Conservation (phyloP, 495 filamentous ascomycete species). For the Talaromyces liani region DNA sequence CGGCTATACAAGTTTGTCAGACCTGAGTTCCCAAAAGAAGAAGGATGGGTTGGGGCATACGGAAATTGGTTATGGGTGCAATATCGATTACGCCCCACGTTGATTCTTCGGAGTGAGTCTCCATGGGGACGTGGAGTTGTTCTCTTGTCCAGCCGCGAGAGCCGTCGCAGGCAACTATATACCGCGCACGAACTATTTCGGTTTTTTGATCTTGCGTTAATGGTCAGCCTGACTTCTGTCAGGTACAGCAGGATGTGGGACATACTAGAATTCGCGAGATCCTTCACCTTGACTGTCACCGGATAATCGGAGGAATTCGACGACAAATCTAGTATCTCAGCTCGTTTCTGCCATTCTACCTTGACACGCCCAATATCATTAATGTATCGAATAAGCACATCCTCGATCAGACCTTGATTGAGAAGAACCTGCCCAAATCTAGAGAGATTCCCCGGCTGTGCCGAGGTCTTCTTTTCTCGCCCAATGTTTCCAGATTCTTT, state of each 20-base stretch:
- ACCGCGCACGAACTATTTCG: slow-evolving; percentile 50
- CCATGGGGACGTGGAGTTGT: slow-evolving; percentile 45
- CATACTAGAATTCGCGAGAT: background rate
- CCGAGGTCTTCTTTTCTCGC: background rate
- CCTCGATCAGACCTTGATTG: slow-evolving; percentile 15
- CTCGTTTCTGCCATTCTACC: slow-evolving; percentile 2
- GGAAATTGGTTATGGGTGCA: slow-evolving; percentile 43
- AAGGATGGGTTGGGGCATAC: slow-evolving; percentile 12
- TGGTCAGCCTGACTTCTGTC: background rate
- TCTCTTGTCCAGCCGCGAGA: slow-evolving; percentile 52
- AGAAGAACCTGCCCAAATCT: slow-evolving; percentile 13
- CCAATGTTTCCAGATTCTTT: background rate
- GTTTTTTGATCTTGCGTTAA: slow-evolving; percentile 33
- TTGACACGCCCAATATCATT: slow-evolving; percentile 2
- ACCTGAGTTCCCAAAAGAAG: background rate
- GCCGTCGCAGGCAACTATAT: slow-evolving; percentile 57
- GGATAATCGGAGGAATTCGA: slow-evolving; percentile 1
- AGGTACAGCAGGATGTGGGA: background rate
- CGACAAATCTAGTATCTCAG: slow-evolving; percentile 1
- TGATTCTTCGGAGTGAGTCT: slow-evolving; percentile 52
- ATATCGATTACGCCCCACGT: slow-evolving; percentile 57
- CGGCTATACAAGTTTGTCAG: slow-evolving; percentile 22
- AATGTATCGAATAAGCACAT: slow-evolving; percentile 11
- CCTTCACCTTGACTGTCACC: slow-evolving; percentile 7
- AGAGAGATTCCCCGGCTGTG: background rate